Evolutionary conservation across 2,329 filamentous ascomycete species (phyloP), one percentile per base, ranked within the genome.

Genomic region (Fusarium nygamai): DNA sequence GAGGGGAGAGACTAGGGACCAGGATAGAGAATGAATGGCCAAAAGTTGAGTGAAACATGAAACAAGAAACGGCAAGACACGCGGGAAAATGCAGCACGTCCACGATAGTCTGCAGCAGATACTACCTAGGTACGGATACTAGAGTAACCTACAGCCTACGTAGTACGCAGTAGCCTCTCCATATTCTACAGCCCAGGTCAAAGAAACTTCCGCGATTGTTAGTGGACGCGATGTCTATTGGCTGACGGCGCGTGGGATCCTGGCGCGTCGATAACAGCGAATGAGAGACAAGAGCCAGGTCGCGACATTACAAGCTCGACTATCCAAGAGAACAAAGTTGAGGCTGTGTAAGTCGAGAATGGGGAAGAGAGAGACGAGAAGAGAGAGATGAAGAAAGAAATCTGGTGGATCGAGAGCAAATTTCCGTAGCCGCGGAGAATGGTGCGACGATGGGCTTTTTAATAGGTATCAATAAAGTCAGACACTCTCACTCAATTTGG

Each of bases 391-490:
- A 39, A 19, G 12, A 13, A 47, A 29, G 43, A 46, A 31, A 51
- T 57, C 41, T 67, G 51, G 39, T 67, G 65, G 64, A 68, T 8
- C 34, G 53, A 77, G 72, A 66, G 66, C 67, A 74, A 69, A 79
- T 79, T 59, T 78, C 74, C 63, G 65, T 78, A 79, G 64, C 75
- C 78, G 78, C 77, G 63, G 69, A 39, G 48, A 51, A 73, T 75
- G 68, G 68, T 78, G 72, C 74, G 76, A 71, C 60, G n/a, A 50
- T 59, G 63, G 57, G 46, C 58, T 64, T 61, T 60, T 76, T 76
- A 64, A 69, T 69, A 36, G 36, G 36, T 19, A 73, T 41, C 14
- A 58, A 43, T 8, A 31, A 50, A 17, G 31, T 50, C 38, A 31
- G 31, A 65, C 38, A 31, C 20, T 29, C 47, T 31, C 36, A 36